Evolutionary conservation across 2,329 filamentous ascomycete genomes (phyloP).

Genomic region (Fusarium stilboides): DNA sequence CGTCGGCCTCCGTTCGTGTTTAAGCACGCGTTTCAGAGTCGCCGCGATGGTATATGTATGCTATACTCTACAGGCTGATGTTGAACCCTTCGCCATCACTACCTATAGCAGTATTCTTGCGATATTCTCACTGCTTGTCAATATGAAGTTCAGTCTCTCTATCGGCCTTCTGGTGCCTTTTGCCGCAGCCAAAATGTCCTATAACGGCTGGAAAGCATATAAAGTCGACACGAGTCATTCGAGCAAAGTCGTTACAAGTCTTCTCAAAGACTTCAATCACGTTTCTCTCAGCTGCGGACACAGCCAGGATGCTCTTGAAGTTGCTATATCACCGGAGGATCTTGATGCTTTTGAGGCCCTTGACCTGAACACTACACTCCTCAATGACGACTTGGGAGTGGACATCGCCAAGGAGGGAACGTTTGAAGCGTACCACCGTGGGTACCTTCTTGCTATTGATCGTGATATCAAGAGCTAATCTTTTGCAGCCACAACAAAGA

Average conservation of each 20-base stretch:
- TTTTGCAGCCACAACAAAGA: slow-evolving; percentile 7
- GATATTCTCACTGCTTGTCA: too few relatives aligned
- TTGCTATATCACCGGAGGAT: slow-evolving; percentile 47
- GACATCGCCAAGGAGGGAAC: slow-evolving; percentile 47
- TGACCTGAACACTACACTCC: slow-evolving; percentile 41
- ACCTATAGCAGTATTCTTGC: not conserved
- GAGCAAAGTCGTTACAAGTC: slow-evolving; percentile 27
- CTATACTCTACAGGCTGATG: not conserved
- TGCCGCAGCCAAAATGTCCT: slow-evolving; percentile 39
- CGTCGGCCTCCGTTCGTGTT: too few relatives aligned
- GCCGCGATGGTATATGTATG: not conserved
- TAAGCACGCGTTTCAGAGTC: too few relatives aligned
- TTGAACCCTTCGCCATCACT: not conserved
- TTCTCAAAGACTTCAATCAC: slow-evolving; percentile 39
- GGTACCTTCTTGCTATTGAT: accelerated
- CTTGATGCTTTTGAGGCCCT: slow-evolving; percentile 44
- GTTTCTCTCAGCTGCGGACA: slow-evolving; percentile 49
- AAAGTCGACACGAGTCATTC: slow-evolving; percentile 42
- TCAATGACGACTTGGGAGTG: slow-evolving; percentile 46
- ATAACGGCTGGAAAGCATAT: slow-evolving; percentile 49
- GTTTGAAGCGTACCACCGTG: slow-evolving; percentile 36
- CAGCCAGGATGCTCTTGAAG: slow-evolving; percentile 41
- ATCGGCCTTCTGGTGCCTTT: slow-evolving; percentile 31
- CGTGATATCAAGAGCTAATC: accelerated
- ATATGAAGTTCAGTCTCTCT: slow-evolving; percentile 25